Evolutionary conservation across 164 flowering plant genomes (phyloP), one percentile per base, ranked within the genome.

Genomic region (Vitis labrusca): DNA sequence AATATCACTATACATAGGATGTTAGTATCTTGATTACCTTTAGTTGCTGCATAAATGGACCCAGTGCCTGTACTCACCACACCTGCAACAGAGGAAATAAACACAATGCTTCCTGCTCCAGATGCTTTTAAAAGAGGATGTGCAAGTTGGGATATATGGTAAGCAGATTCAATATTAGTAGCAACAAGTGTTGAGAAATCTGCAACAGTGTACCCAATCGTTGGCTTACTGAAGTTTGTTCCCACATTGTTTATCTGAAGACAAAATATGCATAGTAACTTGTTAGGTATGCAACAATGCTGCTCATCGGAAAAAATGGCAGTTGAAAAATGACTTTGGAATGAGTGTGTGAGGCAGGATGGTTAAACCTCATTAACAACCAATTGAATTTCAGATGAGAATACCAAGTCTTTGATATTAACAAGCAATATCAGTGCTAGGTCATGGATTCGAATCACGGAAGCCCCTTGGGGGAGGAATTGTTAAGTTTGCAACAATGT

Each of bases 41-140:
- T 93, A 50, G 72, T 80, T 15, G 90, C 82, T 12, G 80, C 91
- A 65, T 93, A 87, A 61, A 87, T 37, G 47, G 91, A 82, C 16
- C 86, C 86, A 69, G 73, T 48, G 37, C 59, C 58, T 13, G 87
- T 0, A 32, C 79, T 73, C 13, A 83, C 78, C 30, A 83, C 51
- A 27, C 95, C 90, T 10, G 86, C 88, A 69, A 88, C 92, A 70
- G 97, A 91, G 50, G 98, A 93, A 50, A 88, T 83, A 74, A 91
- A 89, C 69, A 93, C 92, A 66, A 91, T 78, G 75, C 86, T 88
- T 56, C 91, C 93, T 29, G 14, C 59, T 61, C 90, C 92, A 10
- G 92, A 86, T 19, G 88, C 86, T 75, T 90, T 92, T 12, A 90
- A 71, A 56, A 89, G 86, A 67, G 92, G 91, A 75, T 88, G 75